phyloP scores from a whole-genome alignment of 164 flowering plant genomes.

The Vitis labrusca region DNA sequence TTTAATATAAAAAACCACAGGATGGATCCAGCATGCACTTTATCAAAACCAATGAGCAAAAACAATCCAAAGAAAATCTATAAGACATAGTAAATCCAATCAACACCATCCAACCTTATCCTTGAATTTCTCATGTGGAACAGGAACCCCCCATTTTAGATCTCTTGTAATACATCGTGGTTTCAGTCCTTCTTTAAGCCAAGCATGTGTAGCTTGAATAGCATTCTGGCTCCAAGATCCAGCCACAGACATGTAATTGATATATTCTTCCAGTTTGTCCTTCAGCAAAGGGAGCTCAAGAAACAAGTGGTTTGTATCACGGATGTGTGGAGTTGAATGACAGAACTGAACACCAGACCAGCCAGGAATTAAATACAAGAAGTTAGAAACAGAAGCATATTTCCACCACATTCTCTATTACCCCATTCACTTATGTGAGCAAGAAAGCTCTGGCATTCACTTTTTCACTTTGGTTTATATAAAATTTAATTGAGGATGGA shows the following conservation, averaged over 20 bases:
- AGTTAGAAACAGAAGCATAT: neutral
- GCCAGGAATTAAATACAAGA: conserved; percentile 1
- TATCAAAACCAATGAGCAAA: neutral
- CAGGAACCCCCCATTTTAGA: conserved; percentile 98
- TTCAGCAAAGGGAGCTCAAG: conserved; percentile 82
- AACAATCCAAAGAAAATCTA: neutral
- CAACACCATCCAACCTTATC: conserved; percentile 64
- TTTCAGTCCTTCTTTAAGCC: conserved; percentile 89
- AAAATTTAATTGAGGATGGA: neutral
- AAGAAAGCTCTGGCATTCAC: neutral
- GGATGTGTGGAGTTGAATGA: conserved; percentile 57
- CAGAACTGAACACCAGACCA: conserved; percentile 50
- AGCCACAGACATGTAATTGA: conserved; percentile 61
- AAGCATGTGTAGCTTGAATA: conserved; percentile 80
- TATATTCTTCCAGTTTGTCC: conserved; percentile 67
- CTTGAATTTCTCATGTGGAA: conserved; percentile 79
- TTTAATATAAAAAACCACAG: neutral
- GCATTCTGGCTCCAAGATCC: conserved; percentile 99
- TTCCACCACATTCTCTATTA: too few species aligned
- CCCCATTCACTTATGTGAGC: too few species aligned
- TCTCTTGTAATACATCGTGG: conserved; percentile 89
- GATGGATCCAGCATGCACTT: neutral
- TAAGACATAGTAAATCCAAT: neutral
- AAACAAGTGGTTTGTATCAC: conserved; percentile 88
- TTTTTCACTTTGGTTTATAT: neutral